Evolutionary conservation across 352 stramenopile species (phyloP), one percentile per base, ranked within the genome.

Genomic region (Phytophthora podocarpi): DNA sequence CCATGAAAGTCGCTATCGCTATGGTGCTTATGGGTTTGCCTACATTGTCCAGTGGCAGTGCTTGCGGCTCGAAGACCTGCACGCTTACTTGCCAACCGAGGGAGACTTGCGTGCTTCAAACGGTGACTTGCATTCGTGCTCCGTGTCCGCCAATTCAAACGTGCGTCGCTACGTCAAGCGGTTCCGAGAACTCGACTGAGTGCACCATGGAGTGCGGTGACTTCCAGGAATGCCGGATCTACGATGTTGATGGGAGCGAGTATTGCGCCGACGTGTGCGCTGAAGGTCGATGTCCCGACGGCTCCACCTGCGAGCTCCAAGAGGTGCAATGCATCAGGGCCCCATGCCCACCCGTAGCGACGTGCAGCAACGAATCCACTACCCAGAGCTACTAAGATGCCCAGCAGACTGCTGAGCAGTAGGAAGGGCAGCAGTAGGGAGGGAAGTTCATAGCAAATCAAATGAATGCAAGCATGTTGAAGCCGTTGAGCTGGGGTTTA

Each of bases 321-420:
- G 35, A 57, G 28, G 59, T 67, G 28, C 51, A 63, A 18, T 67
- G 50, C 16, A 56, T 62, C 28, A 48, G 27, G 11, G 49, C 50
- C 0, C 59, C 59, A 2, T 67, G 59, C 42, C 59, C 51, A 36
- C 59, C 30, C 3, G 23, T 63, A 36, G 50, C 43, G 10, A 35
- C 24, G 26, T 63, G 51, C 28, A 52, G 5, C 24, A 58, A 58
- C 32, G 27, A n/a, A 12, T 18, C 27, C 34, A 32, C 31, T 21
- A 40, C 21, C 9, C 37, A 46, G 11, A 47, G 39, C n/a, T 16
- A 36, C 9, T 40, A 52, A 45, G n/a, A 13, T 3, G 35, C 16
- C n/a, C n/a, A n/a, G n/a, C n/a, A n/a, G n/a, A n/a, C n/a, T n/a
- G n/a, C n/a, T n/a, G n/a, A n/a, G n/a, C n/a, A n/a, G n/a, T n/a